A percentile compares a stretch with the other conserved stretches of the same genome.
These are phyloP conservation scores for Rubus idaeus DNA, from an alignment of 306 rosid species.

Conservation along the genomic window DNA sequence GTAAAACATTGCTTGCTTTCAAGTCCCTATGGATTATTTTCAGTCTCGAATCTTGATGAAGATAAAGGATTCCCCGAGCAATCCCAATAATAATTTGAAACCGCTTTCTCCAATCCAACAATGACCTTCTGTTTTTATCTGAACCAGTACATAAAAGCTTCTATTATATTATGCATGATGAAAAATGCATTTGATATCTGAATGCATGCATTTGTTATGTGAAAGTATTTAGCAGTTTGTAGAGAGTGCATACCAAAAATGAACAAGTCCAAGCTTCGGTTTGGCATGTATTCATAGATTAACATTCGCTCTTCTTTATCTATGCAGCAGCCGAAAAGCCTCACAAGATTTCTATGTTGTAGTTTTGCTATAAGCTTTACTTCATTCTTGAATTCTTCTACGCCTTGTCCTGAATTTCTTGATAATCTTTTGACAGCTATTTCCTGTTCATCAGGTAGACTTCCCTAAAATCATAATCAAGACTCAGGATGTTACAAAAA, in stretches of 20 bases:
- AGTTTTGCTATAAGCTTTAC: conserved; percentile 65
- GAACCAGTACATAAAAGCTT: conserved; percentile 1
- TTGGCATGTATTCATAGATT: conserved; percentile 64
- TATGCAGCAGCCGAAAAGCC: conserved; percentile 60
- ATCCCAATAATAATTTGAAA: conserved; percentile 47
- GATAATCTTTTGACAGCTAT: conserved; percentile 59
- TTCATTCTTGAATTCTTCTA: conserved; percentile 65
- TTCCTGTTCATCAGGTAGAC: conserved; percentile 28
- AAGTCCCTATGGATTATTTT: conserved; percentile 65
- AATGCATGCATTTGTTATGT: neutral
- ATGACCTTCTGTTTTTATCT: conserved; percentile 40
- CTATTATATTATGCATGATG: neutral
- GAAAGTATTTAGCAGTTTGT: neutral
- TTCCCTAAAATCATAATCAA: conserved; percentile 23
- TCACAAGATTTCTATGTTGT: conserved; percentile 72
- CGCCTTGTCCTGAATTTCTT: conserved; percentile 60
- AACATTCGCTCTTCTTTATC: conserved; percentile 62
- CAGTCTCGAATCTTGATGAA: conserved; percentile 69
- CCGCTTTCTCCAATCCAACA: conserved; percentile 52
- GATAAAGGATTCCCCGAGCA: conserved; percentile 67
- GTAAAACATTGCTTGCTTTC: conserved; percentile 63
- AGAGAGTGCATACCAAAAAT: conserved; percentile 50
- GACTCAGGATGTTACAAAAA: neutral
- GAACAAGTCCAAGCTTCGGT: conserved; percentile 55
- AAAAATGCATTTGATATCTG: neutral